Base-by-base conservation (phyloP, 768 basidiomycete genomes). In the Strobilomyces echinocephalus region DNA sequence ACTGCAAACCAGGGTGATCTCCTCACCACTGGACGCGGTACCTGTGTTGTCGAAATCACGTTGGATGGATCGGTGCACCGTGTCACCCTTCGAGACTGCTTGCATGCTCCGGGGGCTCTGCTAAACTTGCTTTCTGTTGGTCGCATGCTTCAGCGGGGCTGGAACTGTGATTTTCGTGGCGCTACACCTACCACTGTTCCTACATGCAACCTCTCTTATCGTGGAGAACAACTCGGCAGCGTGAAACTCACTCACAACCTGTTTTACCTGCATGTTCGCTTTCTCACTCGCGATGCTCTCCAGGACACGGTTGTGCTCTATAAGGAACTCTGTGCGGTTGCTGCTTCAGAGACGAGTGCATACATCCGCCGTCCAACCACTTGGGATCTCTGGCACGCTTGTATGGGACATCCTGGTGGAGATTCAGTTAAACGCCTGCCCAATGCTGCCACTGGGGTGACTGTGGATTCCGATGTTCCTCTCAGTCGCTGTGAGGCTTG, bases 111-210 rank as follows among this genome's bases (percentile, higher is more conserved):
- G 0, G 5, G 3, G 0, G 39, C 15, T 0, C 7, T 24, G 1
- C 8, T 49, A 0, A 49, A 40, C 15, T 2, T 40, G 1, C 4
- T 49, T 1, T 48, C 30, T 1, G 20, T 49, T 4, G 6, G 39
- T 0, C 3, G 12, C 2, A 49, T 49, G 39, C 30, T 49, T 3
- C 14, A 16, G 1, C 1, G 18, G 0, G 20, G 39, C 1, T 49
- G 49, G 49, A 18, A 16, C 10, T 49, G 39, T 1, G 5, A 41
- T 4, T 49, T 49, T 15, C 18, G 36, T 4, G 49, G 39, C 0
- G 20, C 36, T 4, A 20, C 1, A 3, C 1, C 4, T 0, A 4
- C 2, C 2, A 18, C 0, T 2, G 20, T 16, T 0, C 8, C 38
- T 5, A 1, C 2, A 3, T 52, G 51, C 0, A 5, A 5, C 0